phyloP scores from a whole-genome alignment of 2,329 filamentous ascomycete genomes.

The Gliomastix tumulicola region DNA sequence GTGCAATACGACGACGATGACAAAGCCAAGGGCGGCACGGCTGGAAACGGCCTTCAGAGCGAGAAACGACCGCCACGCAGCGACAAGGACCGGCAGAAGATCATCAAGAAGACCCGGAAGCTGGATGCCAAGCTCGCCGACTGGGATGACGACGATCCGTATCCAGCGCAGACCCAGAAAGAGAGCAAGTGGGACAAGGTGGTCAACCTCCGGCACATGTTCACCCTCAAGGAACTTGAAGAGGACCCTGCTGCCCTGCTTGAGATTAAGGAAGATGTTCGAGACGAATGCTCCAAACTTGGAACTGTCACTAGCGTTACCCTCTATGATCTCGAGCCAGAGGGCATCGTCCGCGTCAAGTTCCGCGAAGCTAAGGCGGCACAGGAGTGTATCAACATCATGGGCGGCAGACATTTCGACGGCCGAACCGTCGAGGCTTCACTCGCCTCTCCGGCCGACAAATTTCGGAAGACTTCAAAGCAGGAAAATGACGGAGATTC shows the following conservation, averaged over 20 bases:
- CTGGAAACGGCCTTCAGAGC: constrained; percentile 22
- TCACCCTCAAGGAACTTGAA: constrained; percentile 76
- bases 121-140: constrained; percentile 87
- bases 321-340: constrained; percentile 78
- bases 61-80: constrained; percentile 34
- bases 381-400: constrained; percentile 61
- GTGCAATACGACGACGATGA: constrained; percentile 55
- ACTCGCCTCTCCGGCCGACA: constrained; percentile 63
- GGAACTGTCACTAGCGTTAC: constrained; percentile 88
- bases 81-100: constrained; percentile 74
- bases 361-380: constrained; percentile 70
- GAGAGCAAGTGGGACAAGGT: constrained; percentile 62
- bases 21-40: constrained; percentile 10
- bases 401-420: constrained; percentile 76
- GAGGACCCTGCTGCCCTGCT: constrained; percentile 77
- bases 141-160: constrained; percentile 86
- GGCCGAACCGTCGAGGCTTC: constrained; percentile 66
- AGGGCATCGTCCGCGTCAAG: constrained; percentile 78
- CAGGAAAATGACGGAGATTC: constrained; percentile 37
- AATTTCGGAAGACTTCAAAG: constrained; percentile 62
- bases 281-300: constrained; percentile 80
- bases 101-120: constrained; percentile 86
- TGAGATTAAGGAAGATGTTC: constrained; percentile 92
- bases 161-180: constrained; percentile 31
- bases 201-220: constrained; percentile 89